These are phyloP conservation scores for Lachnellula willkommii DNA, from an alignment of 2,329 filamentous ascomycete genomes.

Conservation along the genomic window DNA sequence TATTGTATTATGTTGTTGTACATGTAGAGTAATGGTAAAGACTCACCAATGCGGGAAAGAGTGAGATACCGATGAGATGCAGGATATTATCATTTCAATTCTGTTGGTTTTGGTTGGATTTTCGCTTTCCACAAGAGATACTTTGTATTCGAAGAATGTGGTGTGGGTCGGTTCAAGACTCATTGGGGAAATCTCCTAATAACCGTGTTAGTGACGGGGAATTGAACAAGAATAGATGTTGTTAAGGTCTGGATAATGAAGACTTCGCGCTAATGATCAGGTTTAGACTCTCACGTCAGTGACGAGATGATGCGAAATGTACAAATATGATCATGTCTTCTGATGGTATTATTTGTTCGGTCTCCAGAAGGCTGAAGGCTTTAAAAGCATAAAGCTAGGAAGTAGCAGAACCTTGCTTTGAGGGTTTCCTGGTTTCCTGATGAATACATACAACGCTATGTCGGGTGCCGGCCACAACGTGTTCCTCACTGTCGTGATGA, in stretches of 20 bases:
- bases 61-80: not conserved
- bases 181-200: not conserved
- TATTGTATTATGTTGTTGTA: constrained; percentile 21
- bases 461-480: not conserved
- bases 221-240: constrained; percentile 2
- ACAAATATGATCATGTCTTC: not conserved
- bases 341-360: not conserved
- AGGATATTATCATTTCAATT: constrained; percentile 24
- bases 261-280: not conserved
- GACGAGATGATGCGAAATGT: not conserved
- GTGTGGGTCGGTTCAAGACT: not conserved
- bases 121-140: constrained; percentile 22
- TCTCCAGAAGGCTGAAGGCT: no score
- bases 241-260: not conserved
- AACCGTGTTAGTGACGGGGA: not conserved
- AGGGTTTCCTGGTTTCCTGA: not conserved
- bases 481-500: not conserved
- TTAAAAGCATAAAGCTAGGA: no score
- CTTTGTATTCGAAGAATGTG: not conserved
- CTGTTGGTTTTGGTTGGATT: constrained; percentile 18
- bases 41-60: not conserved
- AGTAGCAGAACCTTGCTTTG: not conserved
- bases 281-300: no score
- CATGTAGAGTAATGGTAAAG: constrained; percentile 24
- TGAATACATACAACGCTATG: not conserved